These are phyloP conservation scores for Chlorella variabilis DNA, from an alignment of 163 green algal genomes.

Conservation along the genomic window DNA sequence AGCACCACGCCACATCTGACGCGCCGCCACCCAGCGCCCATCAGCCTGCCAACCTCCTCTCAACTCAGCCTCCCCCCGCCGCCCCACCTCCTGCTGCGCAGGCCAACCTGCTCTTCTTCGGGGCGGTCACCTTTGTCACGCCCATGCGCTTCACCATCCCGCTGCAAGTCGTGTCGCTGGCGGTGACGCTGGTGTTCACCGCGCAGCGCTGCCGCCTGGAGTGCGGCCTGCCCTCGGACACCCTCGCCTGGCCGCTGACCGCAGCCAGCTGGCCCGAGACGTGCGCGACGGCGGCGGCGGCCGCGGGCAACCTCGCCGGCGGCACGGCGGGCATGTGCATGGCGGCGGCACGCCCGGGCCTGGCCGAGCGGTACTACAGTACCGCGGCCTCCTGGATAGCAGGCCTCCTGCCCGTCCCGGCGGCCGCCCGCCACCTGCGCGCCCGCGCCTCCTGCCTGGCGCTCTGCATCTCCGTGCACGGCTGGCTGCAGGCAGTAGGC, in stretches of 20 bases:
- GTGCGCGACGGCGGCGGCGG: not conserved
- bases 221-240: not conserved
- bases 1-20: not conserved
- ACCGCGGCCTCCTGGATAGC: not conserved
- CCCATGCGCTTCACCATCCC: slow-evolving; percentile 10
- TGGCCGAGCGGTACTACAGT: not conserved
- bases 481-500: not conserved
- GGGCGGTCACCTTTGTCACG: not conserved
- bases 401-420: not conserved
- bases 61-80: too few relatives aligned
- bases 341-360: not conserved
- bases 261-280: not conserved
- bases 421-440: not conserved
- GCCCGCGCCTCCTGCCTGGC: not conserved
- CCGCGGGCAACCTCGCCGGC: not conserved
- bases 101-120: slow-evolving; percentile 1
- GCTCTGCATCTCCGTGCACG: slow-evolving; percentile 1
- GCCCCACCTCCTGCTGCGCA: not conserved
- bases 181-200: not conserved
- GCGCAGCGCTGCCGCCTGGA: slow-evolving; percentile 1
- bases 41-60: too few relatives aligned
- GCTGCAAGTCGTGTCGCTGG: not conserved
- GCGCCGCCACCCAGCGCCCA: too few relatives aligned
- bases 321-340: not conserved
- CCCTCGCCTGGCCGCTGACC: not conserved